Evolutionary conservation across 345 rosid genomes (phyloP).

Genomic region (Iberis pinnata): DNA sequence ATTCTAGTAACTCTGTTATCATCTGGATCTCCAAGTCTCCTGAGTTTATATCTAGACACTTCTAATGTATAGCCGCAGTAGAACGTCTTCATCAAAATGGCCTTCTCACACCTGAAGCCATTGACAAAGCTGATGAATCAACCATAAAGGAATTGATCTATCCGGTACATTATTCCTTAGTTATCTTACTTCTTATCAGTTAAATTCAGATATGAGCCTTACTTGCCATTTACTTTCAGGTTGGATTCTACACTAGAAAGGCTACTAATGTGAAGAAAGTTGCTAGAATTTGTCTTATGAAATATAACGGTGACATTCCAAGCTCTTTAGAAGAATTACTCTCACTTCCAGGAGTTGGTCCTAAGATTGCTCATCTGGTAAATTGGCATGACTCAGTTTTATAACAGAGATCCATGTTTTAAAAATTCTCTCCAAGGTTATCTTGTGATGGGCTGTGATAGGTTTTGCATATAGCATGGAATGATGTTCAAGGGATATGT

Average conservation of each 20-base stretch:
- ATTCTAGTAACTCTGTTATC: neutral
- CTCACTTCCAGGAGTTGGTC: conserved; percentile 91
- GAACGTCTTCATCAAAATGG: conserved; percentile 62
- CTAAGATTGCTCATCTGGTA: conserved; percentile 68
- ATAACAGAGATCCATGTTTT: neutral
- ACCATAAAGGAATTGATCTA: conserved; percentile 71
- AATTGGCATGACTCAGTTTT: neutral
- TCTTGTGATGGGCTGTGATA: conserved; percentile 29
- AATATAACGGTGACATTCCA: conserved; percentile 84
- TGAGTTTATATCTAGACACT: conserved; percentile 5
- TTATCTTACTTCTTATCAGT: conserved; percentile 1
- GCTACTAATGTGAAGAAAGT: conserved; percentile 85
- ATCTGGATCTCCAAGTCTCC: conserved; percentile 4
- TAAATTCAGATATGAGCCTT: conserved; percentile 1
- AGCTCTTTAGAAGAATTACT: conserved; percentile 76
- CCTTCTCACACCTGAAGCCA: conserved; percentile 73
- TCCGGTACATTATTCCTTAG: conserved; percentile 44
- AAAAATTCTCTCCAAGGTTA: neutral
- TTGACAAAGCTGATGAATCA: conserved; percentile 75
- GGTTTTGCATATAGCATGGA: conserved; percentile 92
- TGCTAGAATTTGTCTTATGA: conserved; percentile 65
- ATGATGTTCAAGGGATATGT: conserved; percentile 83
- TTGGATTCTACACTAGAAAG: conserved; percentile 89
- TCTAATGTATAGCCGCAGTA: conserved; percentile 60
- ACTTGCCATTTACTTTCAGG: conserved; percentile 37